Base-by-base conservation (phyloP, 495 filamentous ascomycete genomes). In the Penicillium paradoxum region DNA sequence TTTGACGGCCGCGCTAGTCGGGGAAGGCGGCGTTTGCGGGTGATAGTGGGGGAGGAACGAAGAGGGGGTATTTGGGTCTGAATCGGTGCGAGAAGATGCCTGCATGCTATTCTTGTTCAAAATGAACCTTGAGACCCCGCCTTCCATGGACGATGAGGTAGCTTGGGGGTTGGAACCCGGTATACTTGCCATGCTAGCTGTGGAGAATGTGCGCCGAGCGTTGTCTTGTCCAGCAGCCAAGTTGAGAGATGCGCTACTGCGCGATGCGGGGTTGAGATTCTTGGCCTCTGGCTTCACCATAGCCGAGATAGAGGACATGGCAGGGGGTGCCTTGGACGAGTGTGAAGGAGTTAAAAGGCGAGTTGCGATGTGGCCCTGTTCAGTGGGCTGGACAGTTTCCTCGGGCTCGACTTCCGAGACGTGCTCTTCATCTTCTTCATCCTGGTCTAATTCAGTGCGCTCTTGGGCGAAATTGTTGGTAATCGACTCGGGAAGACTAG, bases 251-350 rank as follows among this genome's bases (percentile, higher is more conserved):
- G 71, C 74, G 9, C 69, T 58, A 39, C 64, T 73, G 39, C 70
- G 70, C 17, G 70, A 69, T 21, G 69, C 42, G 0, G 66, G 50
- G 49, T 71, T 67, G 1, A 64, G 50, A 49, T 70, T 66, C 17
- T 66, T 56, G 30, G 53, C 56, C 14, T 68, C 57, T 4, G 73
- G 68, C 21, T 69, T 72, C 6, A 65, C 74, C 47, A 72, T 72
- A 25, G 71, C 74, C n/a, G 73, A 77, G 13, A 77, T 72, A 6
- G 74, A 75, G 30, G 74, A 75, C 74, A 77, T 77, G 37, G 74
- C 71, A 22, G 74, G 74, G 6, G 72, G 74, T 7, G 74, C 74
- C 59, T 69, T 77, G 45, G 74, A 69, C 4, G 71, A 70, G 49
- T 66, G 67, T 6, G 72, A 71, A 13, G 69, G 71, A 33, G 64